Evolutionary conservation across 768 basidiomycete species (phyloP), one percentile per base, ranked within the genome.

Genomic region (Lactarius sp.): DNA sequence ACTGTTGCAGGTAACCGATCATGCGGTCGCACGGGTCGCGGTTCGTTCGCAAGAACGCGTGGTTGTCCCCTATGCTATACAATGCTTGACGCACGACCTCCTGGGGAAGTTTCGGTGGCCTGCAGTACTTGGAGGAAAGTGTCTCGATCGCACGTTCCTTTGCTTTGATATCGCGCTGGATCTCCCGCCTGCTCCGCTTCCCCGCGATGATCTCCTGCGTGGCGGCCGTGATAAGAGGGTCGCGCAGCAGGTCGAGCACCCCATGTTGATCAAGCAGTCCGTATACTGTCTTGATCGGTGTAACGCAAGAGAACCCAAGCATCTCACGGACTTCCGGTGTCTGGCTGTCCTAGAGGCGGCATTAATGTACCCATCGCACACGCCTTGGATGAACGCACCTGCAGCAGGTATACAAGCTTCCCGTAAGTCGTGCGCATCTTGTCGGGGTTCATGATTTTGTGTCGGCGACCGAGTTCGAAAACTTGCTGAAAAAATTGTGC

Each of bases 371-470:
- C 14, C 9, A 14, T 42, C 3, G 54, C 50, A 42, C 47, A 34
- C 50, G 22, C 5, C 53, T 6, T 9, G 36, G 31, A 50, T 2
- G 16, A 44, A 70, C 78, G 67, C 65, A 88, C 89, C 82, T 92
- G 89, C 39, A 92, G 80, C 60, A 93, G 76, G 73, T 92, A 93
- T 39, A 92, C 85, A 63, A 93, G 76, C 71, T 93, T 93, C 10
- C 92, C 92, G 65, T 94, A 94, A 8, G 89, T 93, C 34, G 88
- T 85, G 31, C 92, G 82, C 91, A 93, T 92, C 69, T 92, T 92
- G 71, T 93, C 92, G 0, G 92, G 92, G 69, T 93, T 94, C 89
- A 90, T 92, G 70, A 94, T 93, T 73, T 93, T 93, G 71, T 92
- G 89, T 62, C 91, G 80, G 55, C 90, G 78, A 20, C 92, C 90